Conservation (phyloP, 164 flowering plant genomes). For the Annona cherimola region DNA sequence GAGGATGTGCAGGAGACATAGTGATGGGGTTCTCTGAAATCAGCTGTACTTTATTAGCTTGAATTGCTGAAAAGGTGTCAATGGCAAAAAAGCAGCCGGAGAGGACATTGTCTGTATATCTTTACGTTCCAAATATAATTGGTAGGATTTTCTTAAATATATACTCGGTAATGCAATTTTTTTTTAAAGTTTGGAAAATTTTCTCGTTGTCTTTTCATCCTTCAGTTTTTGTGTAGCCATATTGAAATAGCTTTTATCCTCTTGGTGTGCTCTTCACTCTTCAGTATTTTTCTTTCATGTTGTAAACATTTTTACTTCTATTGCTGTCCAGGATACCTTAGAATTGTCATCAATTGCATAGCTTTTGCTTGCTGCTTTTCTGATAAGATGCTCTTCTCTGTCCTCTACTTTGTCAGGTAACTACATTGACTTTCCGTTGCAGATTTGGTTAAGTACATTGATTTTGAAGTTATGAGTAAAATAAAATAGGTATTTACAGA, state of each 20-base stretch:
- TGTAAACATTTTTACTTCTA: too few species aligned
- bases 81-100: conserved; percentile 12
- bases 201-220: neutral
- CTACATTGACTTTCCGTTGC: neutral
- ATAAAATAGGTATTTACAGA: neutral
- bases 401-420: conserved; percentile 80
- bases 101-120: conserved; percentile 19
- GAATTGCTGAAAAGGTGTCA: neutral
- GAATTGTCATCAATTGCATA: conserved; percentile 60
- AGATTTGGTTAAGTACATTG: neutral
- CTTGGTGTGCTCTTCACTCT: neutral
- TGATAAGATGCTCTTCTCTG: conserved; percentile 59
- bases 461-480: neutral
- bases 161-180: neutral
- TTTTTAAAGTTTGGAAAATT: neutral
- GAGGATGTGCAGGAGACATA: neutral
- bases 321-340: conserved; percentile 57
- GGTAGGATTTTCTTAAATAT: conserved; percentile 8
- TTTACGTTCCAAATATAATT: conserved; percentile 26
- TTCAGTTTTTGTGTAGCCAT: neutral
- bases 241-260: neutral
- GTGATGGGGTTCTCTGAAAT: conserved; percentile 1
- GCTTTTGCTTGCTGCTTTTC: conserved; percentile 73
- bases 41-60: neutral
- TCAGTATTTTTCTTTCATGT: too few species aligned